Evolutionary conservation across 768 basidiomycete species (phyloP), one percentile per base, ranked within the genome.

Genomic region (Crepidotus variabilis): DNA sequence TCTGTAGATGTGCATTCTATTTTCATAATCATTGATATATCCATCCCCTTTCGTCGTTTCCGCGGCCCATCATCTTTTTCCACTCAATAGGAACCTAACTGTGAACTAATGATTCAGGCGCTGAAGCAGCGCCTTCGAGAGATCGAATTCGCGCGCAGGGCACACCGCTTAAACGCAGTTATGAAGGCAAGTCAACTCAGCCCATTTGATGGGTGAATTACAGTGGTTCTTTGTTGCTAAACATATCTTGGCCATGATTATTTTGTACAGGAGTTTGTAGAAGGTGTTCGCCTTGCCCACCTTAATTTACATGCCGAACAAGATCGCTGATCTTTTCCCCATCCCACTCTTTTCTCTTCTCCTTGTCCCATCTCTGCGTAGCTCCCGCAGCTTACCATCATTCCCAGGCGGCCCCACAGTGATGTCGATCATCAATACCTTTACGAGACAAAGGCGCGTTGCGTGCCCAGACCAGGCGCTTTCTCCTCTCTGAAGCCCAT

Each of bases 241-340:
- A 11, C 14, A n/a, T 18, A 22, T 11, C 21, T n/a, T 33, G 18
- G 8, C 16, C 16, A 7, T 34, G 23, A 36, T 1, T 11, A 14
- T 21, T 47, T 24, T 46, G 11, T 33, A 13, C 49, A 55, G 54
- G 21, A 55, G 22, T 55, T 55, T 24, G 21, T 55, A 7, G 46
- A 55, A n/a, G 54, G 54, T 36, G 34, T 50, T 24, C 24, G 45
- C 6, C 54, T 43, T 24, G 54, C 54, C 20, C 47, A 36, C 35
- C 2, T 11, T 43, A 20, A 14, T 43, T 43, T 43, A 20, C 39
- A 11, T 20, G 18, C 3, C 39, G 39, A 14, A 5, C 39, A 20
- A 20, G 18, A 43, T 43, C 5, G 18, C 13, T 43, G 11, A 43
- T 43, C 5, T 14, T 43, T 43, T 11, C 11, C 13, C 18, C 13